phyloP scores from a whole-genome alignment of 495 filamentous ascomycete species.

The Cercophora sp. region DNA sequence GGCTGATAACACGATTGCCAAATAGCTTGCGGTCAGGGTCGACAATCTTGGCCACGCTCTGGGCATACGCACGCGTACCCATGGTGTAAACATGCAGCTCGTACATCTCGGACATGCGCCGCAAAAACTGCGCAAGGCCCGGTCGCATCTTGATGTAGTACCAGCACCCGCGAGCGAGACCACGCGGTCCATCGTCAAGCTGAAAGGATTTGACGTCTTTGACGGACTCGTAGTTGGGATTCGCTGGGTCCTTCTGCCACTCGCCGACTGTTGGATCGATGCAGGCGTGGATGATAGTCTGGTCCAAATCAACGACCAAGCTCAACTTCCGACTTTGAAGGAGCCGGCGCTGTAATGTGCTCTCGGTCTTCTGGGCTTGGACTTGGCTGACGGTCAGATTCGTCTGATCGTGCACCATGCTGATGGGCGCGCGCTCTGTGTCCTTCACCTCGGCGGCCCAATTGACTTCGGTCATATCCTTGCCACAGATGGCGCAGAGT shows the following conservation, averaged over 20 bases:
- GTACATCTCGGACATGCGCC: constrained; percentile 74
- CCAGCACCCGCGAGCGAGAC: constrained; percentile 63
- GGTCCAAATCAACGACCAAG: constrained; percentile 93
- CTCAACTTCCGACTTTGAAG: constrained; percentile 77
- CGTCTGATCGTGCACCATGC: constrained; percentile 88
- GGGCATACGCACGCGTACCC: constrained; percentile 92
- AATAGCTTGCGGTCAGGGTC: constrained; percentile 89
- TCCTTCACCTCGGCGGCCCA: constrained; percentile 51
- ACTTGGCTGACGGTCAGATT: constrained; percentile 66
- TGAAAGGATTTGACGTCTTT: constrained; percentile 85
- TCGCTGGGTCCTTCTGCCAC: constrained; percentile 83
- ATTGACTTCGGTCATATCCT: constrained; percentile 82
- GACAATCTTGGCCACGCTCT: constrained; percentile 86
- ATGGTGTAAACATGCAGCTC: constrained; percentile 99
- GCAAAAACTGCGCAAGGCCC: constrained; percentile 76
- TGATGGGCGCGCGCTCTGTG: constrained; percentile 80
- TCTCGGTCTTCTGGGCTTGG: constrained; percentile 77
- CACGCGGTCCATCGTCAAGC: constrained; percentile 77
- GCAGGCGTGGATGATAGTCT: constrained; percentile 97
- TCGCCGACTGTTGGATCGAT: constrained; percentile 95
- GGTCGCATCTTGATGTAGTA: constrained; percentile 99
- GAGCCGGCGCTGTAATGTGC: constrained; percentile 78
- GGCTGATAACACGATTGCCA: constrained; percentile 88
- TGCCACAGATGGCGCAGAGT: constrained; percentile 86
- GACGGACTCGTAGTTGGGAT: constrained; percentile 87